Evolutionary conservation across 192 early-diverging fungal genomes (phyloP).

Genomic region (Rhizoclosmatium globosum): DNA sequence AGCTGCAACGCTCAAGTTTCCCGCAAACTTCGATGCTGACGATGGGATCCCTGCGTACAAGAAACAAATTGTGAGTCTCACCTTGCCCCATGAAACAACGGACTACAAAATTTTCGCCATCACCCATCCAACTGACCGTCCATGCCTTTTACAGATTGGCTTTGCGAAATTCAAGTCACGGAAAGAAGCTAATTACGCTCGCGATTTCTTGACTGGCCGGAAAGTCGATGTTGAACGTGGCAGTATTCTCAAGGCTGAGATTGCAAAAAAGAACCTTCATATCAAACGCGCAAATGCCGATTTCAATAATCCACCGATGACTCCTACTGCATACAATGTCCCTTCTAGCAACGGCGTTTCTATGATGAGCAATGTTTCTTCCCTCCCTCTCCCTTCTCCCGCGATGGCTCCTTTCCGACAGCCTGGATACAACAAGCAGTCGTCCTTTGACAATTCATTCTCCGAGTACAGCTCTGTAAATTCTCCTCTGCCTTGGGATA

Average conservation of each 20-base stretch:
- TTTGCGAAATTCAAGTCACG: conserved; percentile 97
- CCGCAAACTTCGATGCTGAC: conserved; percentile 69
- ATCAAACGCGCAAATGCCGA: conserved; percentile 91
- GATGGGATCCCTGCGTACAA: conserved; percentile 37
- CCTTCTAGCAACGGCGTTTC: not conserved
- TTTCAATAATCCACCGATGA: conserved; percentile 54
- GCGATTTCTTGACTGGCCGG: conserved; percentile 90
- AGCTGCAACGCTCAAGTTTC: conserved; percentile 94
- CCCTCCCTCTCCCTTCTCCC: conserved; percentile 25
- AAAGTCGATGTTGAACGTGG: conserved; percentile 94
- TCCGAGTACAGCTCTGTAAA: conserved; percentile 25
- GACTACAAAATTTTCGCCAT: conserved; percentile 12
- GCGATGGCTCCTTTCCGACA: conserved; percentile 31
- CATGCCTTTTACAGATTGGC: conserved; percentile 78
- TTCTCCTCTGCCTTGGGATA: conserved; percentile 34
- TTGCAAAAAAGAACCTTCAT: conserved; percentile 99
- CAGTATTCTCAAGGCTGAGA: conserved; percentile 92
- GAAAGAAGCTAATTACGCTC: conserved; percentile 89
- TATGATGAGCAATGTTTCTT: not conserved
- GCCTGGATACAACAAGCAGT: not conserved
- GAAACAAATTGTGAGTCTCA: conserved; percentile 33
- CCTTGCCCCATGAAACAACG: conserved; percentile 2
- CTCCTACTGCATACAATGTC: not conserved
- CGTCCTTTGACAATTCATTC: conserved; percentile 21
- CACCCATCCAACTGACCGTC: not conserved